These are phyloP conservation scores for Boletus semigastroideus DNA, from an alignment of 1,284 basidiomycete species.

Conservation along the genomic window DNA sequence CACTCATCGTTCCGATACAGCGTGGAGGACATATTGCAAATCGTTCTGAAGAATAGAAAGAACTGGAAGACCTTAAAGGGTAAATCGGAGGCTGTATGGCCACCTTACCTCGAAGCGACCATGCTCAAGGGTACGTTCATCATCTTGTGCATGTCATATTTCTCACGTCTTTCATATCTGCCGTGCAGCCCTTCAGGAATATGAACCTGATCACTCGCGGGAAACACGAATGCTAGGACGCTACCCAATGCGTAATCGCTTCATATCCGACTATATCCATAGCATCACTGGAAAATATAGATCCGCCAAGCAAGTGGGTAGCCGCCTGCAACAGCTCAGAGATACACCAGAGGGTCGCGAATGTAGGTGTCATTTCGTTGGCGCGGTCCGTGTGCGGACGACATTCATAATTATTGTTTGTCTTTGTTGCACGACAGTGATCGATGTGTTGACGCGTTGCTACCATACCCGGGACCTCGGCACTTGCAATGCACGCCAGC, in stretches of 20 bases:
- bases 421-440: slow-evolving; percentile 34
- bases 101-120: slow-evolving; percentile 71
- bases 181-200: slow-evolving; percentile 49
- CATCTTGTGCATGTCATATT: slow-evolving; percentile 6
- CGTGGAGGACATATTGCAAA: slow-evolving; percentile 53
- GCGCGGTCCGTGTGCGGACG: slow-evolving; percentile 28
- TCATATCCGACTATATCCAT: slow-evolving; percentile 70
- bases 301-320: slow-evolving; percentile 72
- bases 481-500: slow-evolving; percentile 20
- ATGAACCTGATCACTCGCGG: slow-evolving; percentile 65
- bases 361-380: slow-evolving; percentile 42
- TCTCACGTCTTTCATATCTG: slow-evolving; percentile 23
- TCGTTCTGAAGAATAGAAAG: slow-evolving; percentile 65
- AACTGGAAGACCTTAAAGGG: slow-evolving; percentile 73
- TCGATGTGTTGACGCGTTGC: slow-evolving; percentile 36
- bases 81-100: slow-evolving; percentile 68
- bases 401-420: slow-evolving; percentile 31
- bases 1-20: slow-evolving; percentile 13
- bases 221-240: slow-evolving; percentile 68
- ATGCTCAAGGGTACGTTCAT: slow-evolving; percentile 61
- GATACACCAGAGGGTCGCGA: slow-evolving; percentile 65
- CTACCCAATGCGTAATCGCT: slow-evolving; percentile 72
- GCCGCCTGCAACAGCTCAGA: slow-evolving; percentile 68
- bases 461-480: slow-evolving; percentile 30
- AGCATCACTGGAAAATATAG: slow-evolving; percentile 60